These are phyloP conservation scores for Penicillium vulpinum DNA, from an alignment of 2,329 filamentous ascomycete genomes.

Conservation along the genomic window DNA sequence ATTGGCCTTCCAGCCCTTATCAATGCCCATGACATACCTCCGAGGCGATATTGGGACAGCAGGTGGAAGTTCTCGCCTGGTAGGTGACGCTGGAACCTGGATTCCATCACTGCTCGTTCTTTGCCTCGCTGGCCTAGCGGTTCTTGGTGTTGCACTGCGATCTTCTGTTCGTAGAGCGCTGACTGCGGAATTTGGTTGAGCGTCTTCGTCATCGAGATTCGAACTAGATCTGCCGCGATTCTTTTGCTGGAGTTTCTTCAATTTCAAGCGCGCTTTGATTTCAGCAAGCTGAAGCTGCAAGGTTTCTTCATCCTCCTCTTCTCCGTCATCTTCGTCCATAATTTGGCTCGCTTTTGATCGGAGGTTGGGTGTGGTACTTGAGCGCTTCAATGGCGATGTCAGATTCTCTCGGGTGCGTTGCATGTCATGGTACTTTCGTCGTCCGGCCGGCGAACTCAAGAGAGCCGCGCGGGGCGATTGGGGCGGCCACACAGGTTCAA, in stretches of 20 bases:
- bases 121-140: conserved; percentile 13
- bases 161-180: conserved; percentile 24
- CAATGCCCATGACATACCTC: conserved; percentile 78
- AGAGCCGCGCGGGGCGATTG: conserved; percentile 63
- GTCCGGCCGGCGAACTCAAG: conserved; percentile 72
- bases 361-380: conserved; percentile 45
- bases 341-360: conserved; percentile 35
- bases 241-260: conserved; percentile 77
- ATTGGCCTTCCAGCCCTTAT: conserved; percentile 77
- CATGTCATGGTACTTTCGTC: conserved; percentile 70
- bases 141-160: conserved; percentile 15
- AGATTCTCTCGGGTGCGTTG: conserved; percentile 67
- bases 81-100: conserved; percentile 76
- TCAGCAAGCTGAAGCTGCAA: conserved; percentile 81
- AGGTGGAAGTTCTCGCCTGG: conserved; percentile 50
- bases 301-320: conserved; percentile 83
- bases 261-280: conserved; percentile 81
- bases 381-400: conserved; percentile 62
- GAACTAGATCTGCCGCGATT: conserved; percentile 34
- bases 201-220: conserved; percentile 24
- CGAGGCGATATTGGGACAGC: conserved; percentile 71
- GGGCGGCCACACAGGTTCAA: conserved; percentile 59
- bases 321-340: conserved; percentile 54
- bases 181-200: conserved; percentile 28
- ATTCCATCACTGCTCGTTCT: conserved; percentile 44